Base-by-base conservation (phyloP, 495 filamentous ascomycete genomes). In the Endocarpon pusillum region DNA sequence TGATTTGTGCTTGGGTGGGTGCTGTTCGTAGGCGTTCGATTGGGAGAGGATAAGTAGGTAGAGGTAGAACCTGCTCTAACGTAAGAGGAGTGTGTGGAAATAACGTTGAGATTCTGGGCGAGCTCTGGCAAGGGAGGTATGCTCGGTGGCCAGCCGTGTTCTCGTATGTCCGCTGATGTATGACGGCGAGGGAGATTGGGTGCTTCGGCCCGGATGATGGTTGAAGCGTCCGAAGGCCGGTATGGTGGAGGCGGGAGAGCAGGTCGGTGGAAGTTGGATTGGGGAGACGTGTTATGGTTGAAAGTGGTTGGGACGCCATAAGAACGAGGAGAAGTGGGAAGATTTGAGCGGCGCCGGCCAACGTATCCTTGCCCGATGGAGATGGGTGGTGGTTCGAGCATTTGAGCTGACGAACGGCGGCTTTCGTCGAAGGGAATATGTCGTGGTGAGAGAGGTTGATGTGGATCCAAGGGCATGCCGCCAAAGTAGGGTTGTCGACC, bases 91-190 rank as follows among this genome's bases (percentile, higher is more conserved):
- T 31, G 28, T 5, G 12, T 4, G 4, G n/a, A n/a, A n/a, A n/a
- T n/a, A n/a, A n/a, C n/a, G n/a, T n/a, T n/a, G n/a, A n/a, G 28
- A 31, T 5, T 31, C 28, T 5, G 28, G 19, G 12, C 12, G 7
- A 58, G 50, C n/a, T 59, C 64, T 40, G 66, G 57, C 38, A 82
- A 83, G 9, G 85, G 81, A 3, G 83, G 84, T 18, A 66, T 64
- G 27, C 61, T 67, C 20, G 71, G 66, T 42, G 78, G 74, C 89
- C 89, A 94, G 33, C 82, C 81, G 43, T 80, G 78, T 25, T 80
- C 73, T 19, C 89, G 80, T 42, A 97, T 96, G 45, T 97, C 89
- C 35, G 89, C 89, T 31, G 87, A 89, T 1, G 89, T 97, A 54
- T 97, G 89, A 27, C 89, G 74, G 15, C 89, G 75, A 20, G 75